These are phyloP conservation scores for Naegleria gruberi DNA, from an alignment of 208 protist species.

Conservation along the genomic window DNA sequence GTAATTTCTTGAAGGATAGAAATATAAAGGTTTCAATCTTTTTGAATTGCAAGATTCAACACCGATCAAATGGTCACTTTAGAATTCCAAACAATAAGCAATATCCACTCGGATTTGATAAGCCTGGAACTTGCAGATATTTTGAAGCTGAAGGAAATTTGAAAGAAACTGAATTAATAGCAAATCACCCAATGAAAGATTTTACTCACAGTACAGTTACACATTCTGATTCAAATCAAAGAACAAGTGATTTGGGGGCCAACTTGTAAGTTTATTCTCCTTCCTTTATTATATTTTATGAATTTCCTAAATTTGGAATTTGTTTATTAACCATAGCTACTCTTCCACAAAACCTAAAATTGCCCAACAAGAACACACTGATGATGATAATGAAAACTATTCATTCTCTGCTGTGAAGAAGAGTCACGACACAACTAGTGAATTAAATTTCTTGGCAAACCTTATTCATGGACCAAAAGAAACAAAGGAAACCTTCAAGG, in stretches of 20 bases:
- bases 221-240: not conserved
- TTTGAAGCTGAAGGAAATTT: not conserved
- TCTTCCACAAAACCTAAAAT: not conserved
- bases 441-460: not conserved
- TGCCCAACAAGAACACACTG: no score
- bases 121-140: not conserved
- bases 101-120: not conserved
- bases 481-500: not conserved
- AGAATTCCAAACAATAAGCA: not conserved
- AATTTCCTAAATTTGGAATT: not conserved
- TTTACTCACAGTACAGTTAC: not conserved
- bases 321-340: not conserved
- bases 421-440: not conserved
- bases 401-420: not conserved
- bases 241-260: not conserved
- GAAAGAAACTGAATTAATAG: not conserved
- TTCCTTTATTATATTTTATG: not conserved
- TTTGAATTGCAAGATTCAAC: not conserved
- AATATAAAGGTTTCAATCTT: conserved; percentile 18
- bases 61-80: not conserved
- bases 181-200: not conserved
- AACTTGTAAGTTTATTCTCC: not conserved
- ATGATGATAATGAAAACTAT: not conserved
- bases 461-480: not conserved
- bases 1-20: not conserved